These are phyloP conservation scores for Trichophyton benhamiae DNA, from an alignment of 2,329 filamentous ascomycete species.

Conservation along the genomic window DNA sequence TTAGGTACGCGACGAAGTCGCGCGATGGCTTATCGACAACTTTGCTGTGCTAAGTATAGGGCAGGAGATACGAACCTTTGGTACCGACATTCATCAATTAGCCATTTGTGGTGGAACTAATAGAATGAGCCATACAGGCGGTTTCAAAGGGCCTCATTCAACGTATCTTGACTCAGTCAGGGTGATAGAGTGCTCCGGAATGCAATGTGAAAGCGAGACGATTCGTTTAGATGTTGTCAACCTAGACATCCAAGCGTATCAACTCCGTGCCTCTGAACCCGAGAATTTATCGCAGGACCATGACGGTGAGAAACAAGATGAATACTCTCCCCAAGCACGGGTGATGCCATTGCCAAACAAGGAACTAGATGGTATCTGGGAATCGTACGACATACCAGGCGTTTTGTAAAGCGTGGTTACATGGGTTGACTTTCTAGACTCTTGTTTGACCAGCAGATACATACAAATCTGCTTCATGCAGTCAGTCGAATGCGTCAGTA, in stretches of 20 bases:
- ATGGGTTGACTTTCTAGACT: constrained; percentile 20
- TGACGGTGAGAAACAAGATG: constrained; percentile 12
- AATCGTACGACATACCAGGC: constrained; percentile 23
- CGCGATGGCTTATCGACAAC: constrained; percentile 25
- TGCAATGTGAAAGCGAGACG: constrained; percentile 15
- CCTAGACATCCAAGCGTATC: constrained; percentile 34
- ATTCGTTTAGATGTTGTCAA: constrained; percentile 24
- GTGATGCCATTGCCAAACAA: constrained; percentile 27
- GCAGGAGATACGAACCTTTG: constrained; percentile 22
- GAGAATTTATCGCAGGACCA: constrained; percentile 14
- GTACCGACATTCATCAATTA: constrained; percentile 11
- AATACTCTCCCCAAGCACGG: constrained; percentile 21
- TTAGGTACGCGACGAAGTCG: constrained; percentile 28
- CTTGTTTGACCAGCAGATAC: constrained; percentile 33
- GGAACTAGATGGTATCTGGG: constrained; percentile 33
- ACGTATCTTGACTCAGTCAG: constrained; percentile 24
- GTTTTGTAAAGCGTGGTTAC: not conserved
- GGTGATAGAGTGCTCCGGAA: constrained; percentile 30
- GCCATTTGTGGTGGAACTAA: not conserved
- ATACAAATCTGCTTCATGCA: constrained; percentile 30
- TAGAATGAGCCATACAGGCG: constrained; percentile 13
- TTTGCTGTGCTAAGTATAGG: constrained; percentile 25
- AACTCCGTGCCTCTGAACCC: constrained; percentile 17
- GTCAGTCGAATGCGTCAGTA: constrained; percentile 28
- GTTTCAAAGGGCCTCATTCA: constrained; percentile 17